Percentiles rank a stretch among this genome's conserved stretches.
Evolutionary conservation across 2,329 filamentous ascomycete species (phyloP).

Genomic region (Colletotrichum lini): DNA sequence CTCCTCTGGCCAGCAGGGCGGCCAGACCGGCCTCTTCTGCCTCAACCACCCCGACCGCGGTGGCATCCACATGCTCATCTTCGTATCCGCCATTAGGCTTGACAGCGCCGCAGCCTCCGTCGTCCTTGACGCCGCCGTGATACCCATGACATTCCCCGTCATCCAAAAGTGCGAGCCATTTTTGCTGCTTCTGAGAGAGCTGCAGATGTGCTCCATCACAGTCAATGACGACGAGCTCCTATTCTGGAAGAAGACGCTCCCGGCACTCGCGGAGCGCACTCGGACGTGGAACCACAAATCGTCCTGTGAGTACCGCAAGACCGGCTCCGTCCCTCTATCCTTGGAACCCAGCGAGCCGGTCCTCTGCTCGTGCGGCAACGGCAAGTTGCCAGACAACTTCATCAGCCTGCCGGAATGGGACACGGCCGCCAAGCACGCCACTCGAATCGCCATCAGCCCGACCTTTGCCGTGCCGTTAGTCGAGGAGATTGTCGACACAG

Average conservation of each 20-base stretch:
- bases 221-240: conserved; percentile 71
- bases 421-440: conserved; percentile 57
- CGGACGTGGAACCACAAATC: conserved; percentile 61
- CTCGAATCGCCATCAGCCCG: conserved; percentile 72
- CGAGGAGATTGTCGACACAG: conserved; percentile 55
- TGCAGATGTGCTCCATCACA: conserved; percentile 54
- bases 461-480: conserved; percentile 61
- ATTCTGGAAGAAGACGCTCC: conserved; percentile 63
- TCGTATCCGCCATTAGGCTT: conserved; percentile 61
- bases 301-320: conserved; percentile 59
- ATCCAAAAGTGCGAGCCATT: conserved; percentile 55
- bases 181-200: conserved; percentile 53
- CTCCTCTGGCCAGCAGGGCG: conserved; percentile 60
- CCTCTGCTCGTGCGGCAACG: conserved; percentile 63
- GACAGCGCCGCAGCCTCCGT: conserved; percentile 59
- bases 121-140: conserved; percentile 62
- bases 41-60: conserved; percentile 54
- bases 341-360: conserved; percentile 53
- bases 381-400: conserved; percentile 57
- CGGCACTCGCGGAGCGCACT: conserved; percentile 62
- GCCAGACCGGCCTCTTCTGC: conserved; percentile 60
- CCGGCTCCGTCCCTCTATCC: conserved; percentile 56
- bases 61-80: conserved; percentile 57
- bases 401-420: conserved; percentile 60
- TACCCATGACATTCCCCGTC: conserved; percentile 58